phyloP scores from a whole-genome alignment of 495 filamentous ascomycete genomes.

The Hypoxylon fragiforme region DNA sequence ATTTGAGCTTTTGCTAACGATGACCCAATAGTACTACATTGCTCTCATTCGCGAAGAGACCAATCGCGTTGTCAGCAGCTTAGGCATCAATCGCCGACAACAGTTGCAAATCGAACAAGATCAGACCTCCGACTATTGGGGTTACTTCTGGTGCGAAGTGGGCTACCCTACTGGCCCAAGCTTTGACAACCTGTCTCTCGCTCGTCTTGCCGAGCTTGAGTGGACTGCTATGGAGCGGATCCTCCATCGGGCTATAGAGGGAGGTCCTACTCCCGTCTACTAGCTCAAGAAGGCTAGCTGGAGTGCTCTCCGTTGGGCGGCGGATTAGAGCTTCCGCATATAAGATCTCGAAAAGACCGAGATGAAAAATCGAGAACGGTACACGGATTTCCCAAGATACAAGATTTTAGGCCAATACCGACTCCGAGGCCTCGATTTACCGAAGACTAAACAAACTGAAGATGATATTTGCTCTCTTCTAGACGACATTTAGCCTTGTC shows the following conservation, averaged over 20 bases:
- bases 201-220: constrained; percentile 41
- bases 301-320: no score
- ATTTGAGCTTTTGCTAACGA: constrained; percentile 26
- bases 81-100: constrained; percentile 31
- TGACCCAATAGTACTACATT: constrained; percentile 52
- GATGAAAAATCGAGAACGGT: no score
- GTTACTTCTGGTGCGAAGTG: constrained; percentile 50
- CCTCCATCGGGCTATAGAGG: constrained; percentile 39
- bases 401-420: no score
- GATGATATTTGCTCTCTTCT: no score
- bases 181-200: constrained; percentile 42
- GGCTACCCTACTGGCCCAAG: constrained; percentile 31
- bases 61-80: constrained; percentile 18
- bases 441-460: no score
- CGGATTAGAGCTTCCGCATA: no score
- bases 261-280: no score
- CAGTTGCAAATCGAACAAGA: constrained; percentile 41
- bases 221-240: constrained; percentile 44
- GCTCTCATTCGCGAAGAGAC: constrained; percentile 54
- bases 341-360: no score
- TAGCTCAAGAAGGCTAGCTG: no score
- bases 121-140: constrained; percentile 42
- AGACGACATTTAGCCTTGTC: no score
- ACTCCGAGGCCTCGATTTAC: no score
- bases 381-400: no score